Conservation (phyloP, 1,284 basidiomycete genomes). For the Sphagnurus paluster region DNA sequence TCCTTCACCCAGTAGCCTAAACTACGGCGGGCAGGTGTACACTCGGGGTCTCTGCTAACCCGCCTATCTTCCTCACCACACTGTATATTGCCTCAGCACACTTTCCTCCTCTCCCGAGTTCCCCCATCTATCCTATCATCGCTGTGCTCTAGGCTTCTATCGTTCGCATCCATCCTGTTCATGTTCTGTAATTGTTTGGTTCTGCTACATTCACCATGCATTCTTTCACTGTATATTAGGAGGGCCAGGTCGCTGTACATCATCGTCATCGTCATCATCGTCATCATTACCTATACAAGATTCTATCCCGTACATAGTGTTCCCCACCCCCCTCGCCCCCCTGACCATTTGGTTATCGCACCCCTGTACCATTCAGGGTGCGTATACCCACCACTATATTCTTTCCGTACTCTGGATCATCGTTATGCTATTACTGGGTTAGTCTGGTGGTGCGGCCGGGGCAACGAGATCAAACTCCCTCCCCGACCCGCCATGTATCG, state of each 20-base stretch:
- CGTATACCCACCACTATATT: background rate
- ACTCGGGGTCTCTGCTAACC: conserved; percentile 20
- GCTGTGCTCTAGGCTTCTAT: conserved; percentile 5
- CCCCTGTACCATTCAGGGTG: background rate
- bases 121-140: background rate
- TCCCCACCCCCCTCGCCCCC: background rate
- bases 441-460: conserved; percentile 15
- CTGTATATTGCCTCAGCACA: conserved; percentile 1
- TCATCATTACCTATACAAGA: background rate
- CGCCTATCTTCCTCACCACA: conserved; percentile 14
- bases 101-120: conserved; percentile 14
- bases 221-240: conserved; percentile 17
- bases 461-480: background rate
- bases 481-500: conserved; percentile 17
- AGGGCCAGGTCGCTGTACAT: conserved; percentile 8
- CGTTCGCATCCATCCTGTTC: conserved; percentile 1
- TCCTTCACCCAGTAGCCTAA: background rate
- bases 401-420: background rate
- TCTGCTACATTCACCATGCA: conserved; percentile 1
- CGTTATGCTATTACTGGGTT: conserved; percentile 16
- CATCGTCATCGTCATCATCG: background rate
- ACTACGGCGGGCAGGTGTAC: conserved; percentile 18
- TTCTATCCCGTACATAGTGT: background rate
- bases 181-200: conserved; percentile 14
- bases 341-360: background rate